Evolutionary conservation across 2,329 filamentous ascomycete species (phyloP), one percentile per base, ranked within the genome.

Genomic region (Lachnum nothofagi): DNA sequence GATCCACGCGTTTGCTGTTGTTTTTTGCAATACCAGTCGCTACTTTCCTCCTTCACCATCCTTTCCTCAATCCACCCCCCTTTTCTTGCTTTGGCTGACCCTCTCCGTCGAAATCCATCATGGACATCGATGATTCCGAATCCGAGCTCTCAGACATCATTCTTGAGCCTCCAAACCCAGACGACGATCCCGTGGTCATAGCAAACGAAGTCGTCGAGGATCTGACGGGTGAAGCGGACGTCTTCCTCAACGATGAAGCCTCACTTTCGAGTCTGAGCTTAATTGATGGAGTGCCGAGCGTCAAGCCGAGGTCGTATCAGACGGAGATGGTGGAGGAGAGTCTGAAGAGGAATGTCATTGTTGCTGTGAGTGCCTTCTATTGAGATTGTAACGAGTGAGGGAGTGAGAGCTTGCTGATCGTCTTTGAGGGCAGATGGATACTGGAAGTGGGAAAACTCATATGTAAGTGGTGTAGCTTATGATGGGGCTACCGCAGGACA

Each of bases 381-480:
- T 46, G 47, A 20, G 12, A 23, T 17, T 42, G 22, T 31, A 7
- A 10, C 12, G 19, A 10, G 25, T 20, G 44, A 40, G n/a, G 8
- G n/a, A n/a, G 19, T n/a, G n/a, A n/a, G n/a, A n/a, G 12, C 41
- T 40, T 53, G 42, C 43, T 37, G 2, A 27, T 16, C 29, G 6
- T 9, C n/a, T 27, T 16, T 23, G 34, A 31, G 17, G 25, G 20
- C 52, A 86, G 84, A 90, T 90, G 86, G 85, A 87, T 53, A 91
- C 86, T 0, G 86, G 86, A 1, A 88, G 79, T 55, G 86, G 86
- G 2, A 91, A 91, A 65, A 90, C 86, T 3, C 82, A 85, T 56
- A 78, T 90, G 85, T 88, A 75, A 68, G 76, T 67, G 4, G 9
- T 35, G 22, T 2, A n/a, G 14, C 16, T n/a, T 16, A 33, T 10